Evolutionary conservation across 495 filamentous ascomycete species (phyloP), one percentile per base, ranked within the genome.

Genomic region (Aspergillus homomorphus): DNA sequence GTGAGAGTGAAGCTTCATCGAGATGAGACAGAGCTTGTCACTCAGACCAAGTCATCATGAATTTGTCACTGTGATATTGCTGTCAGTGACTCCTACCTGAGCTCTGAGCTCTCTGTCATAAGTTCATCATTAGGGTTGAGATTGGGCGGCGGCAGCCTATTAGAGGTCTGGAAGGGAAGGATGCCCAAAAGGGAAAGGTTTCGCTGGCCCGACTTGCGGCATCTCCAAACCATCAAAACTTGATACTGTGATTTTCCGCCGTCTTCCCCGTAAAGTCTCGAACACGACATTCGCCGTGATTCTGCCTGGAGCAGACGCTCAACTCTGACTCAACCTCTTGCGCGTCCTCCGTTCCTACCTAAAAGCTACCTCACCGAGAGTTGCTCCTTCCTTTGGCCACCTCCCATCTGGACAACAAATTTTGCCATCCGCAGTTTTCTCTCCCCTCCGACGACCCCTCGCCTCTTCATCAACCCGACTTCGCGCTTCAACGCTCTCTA

Each of bases 251-350:
- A 54, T 48, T 59, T 54, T 58, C 59, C 50, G 58, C 49, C 54
- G 48, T 38, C 56, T 54, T 44, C 46, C 43, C 42, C 28, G 30
- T 24, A 58, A 21, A 45, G 44, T 46, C 26, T 28, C 43, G 30
- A 22, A 50, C 59, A 61, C 44, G 51, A 54, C 60, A 41, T 50
- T 55, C 21, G 30, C 62, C 53, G 49, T 61, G 46, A 53, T 63
- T 72, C 74, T 79, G 76, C 76, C 74, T 76, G 76, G 76, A 69
- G 76, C 76, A 77, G 76, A 75, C 54, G 46, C 42, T 53, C 62
- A 42, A 43, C 38, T 62, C 56, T 55, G 42, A 52, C 51, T 56
- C 15, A 19, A 30, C 48, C n/a, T 28, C 38, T 60, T 28, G 45
- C 58, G 53, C 60, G 21, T 55, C 48, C 8, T 45, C 43, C 23